Evolutionary conservation across 2,329 filamentous ascomycete species (phyloP), one percentile per base, ranked within the genome.

Genomic region (Rhinocladiella similis): DNA sequence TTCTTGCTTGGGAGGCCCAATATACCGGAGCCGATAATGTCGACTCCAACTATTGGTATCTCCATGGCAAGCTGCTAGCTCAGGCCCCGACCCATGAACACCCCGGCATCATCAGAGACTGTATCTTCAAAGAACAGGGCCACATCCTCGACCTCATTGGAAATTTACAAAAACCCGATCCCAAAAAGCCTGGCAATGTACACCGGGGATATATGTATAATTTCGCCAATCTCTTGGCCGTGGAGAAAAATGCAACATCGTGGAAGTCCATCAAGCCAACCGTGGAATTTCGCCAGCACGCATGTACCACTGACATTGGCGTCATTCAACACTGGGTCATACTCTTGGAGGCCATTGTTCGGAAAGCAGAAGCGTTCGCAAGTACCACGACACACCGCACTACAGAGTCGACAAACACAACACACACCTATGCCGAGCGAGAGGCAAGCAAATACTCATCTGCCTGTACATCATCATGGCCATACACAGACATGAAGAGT

Each of bases 211-310:
- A 54, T 36, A 60, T 61, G 42, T 63, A 63, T 36, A 60, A 59
- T 19, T 63, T 62, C 47, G 56, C 57, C 42, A 58, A 60, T 42
- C 47, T 60, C 12, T 52, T 52, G 19, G 47, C 50, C 18, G 12
- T 56, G 14, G 56, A 52, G n/a, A 47, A 46, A 16, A 49, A 58
- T 27, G 47, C 51, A n/a, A 60, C 55, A 29, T 47, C 39, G 22
- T 50, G 53, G 53, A 59, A 63, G 38, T 41, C 48, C 13, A 57
- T 55, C 38, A 59, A 56, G 36, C 61, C 60, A 9, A 63, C 63
- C 12, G 53, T 63, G 20, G 63, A 63, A 48, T 63, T 65, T 38
- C 51, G 61, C 13, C 63, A 65, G 39, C 63, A 65, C 47, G 61
- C 50, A 2, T 61, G 60, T 33, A 58, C 53, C 7, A 33, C 56